Base-by-base conservation (phyloP, 2,329 filamentous ascomycete species). In the Beauveria scarabaeidicola region DNA sequence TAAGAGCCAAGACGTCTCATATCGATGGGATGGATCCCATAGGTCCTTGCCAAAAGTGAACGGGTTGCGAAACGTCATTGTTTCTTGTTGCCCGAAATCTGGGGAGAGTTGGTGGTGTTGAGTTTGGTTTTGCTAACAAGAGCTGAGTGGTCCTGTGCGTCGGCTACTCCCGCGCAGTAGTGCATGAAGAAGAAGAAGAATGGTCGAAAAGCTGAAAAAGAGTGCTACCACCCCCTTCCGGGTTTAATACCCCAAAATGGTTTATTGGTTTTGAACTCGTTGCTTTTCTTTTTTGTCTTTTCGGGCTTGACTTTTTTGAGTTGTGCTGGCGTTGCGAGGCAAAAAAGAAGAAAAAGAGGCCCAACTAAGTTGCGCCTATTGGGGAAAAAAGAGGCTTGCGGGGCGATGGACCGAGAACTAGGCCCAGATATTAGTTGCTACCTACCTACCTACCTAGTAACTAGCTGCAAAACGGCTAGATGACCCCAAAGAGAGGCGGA, bases 1-100 rank as follows among this genome's bases (percentile, higher is more conserved):
- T n/a, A 95, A 73, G 9, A 92, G 72, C 89, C 90, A 95, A 15
- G 90, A 95, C 17, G 90, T 94, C 71, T 85, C 83, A 74, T 89
- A 91, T 61, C 87, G 83, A 72, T 87, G 80, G 46, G 81, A 76
- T 7, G 80, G 79, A 68, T 84, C 81, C 75, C 77, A 83, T 36
- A 71, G 68, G 63, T 72, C 74, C 32, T 64, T 69, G 52, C 74
- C 73, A 53, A 80, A 75, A 58, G 68, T 66, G 65, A 80, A 76
- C 46, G 66, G 67, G 53, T 64, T 57, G 36, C 58, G 59, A 52
- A 67, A 59, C n/a, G 15, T 36, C 60, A 59, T 59, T 41, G 48
- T 59, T 43, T 1, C 61, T 38, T 32, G 47, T 17, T 41, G 21
- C 43, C 43, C 3, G 29, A 32, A 32, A 5, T 13, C 29, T 1